Percentiles rank a stretch among this genome's conserved stretches.
Conservation (phyloP, 139 green algal species). For the Asterochloris erici region DNA sequence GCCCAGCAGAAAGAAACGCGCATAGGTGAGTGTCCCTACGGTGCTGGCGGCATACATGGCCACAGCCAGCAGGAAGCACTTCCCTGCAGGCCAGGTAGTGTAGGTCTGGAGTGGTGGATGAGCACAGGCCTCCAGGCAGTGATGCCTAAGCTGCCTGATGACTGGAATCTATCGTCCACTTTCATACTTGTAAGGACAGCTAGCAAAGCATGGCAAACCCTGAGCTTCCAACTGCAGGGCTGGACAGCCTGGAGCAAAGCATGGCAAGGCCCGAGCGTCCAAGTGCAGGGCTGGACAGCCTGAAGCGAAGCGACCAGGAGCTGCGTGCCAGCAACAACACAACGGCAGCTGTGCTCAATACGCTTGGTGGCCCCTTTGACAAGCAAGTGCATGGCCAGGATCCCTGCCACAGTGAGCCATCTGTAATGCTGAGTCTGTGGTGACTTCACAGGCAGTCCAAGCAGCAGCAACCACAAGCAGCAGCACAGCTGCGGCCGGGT, state of each 20-base stretch:
- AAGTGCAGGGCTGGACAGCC: background rate
- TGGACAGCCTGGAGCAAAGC: background rate
- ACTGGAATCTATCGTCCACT: background rate
- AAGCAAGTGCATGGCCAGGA: background rate
- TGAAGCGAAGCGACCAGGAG: slow-evolving; percentile 56
- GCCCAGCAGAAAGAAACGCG: slow-evolving; percentile 80
- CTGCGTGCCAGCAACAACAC: slow-evolving; percentile 59
- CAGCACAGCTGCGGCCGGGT: no score
- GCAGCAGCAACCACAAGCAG: no score
- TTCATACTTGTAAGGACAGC: background rate
- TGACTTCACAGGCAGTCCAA: no score
- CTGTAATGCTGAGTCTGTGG: no score
- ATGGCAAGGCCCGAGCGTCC: background rate
- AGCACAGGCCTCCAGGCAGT: background rate
- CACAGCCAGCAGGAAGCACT: slow-evolving; percentile 31
- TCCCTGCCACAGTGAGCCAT: background rate
- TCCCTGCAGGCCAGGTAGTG: slow-evolving; percentile 5
- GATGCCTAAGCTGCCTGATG: background rate
- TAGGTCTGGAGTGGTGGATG: background rate
- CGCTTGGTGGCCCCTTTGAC: background rate
- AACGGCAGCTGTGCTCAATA: no score
- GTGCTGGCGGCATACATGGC: slow-evolving; percentile 44
- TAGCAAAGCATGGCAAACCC: background rate
- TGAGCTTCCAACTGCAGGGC: background rate
- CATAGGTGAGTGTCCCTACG: slow-evolving; percentile 65